Conservation (phyloP, 2,329 filamentous ascomycete genomes). For the Fusarium sp. region DNA sequence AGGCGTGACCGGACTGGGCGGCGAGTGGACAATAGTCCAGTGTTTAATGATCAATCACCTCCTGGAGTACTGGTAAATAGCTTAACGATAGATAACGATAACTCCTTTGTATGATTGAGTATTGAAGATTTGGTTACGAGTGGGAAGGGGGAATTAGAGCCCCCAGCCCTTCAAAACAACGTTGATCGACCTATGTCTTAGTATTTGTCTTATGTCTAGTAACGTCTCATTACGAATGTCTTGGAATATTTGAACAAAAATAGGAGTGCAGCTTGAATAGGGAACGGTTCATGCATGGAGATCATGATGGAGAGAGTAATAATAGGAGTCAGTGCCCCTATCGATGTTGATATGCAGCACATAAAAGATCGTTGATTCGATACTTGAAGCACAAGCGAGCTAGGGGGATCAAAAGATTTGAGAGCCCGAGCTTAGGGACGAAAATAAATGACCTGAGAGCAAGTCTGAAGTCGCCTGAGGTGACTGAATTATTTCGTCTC, state of each 20-base stretch:
- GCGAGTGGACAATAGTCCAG: conserved; percentile 16
- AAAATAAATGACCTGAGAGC: background rate
- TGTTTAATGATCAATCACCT: conserved; percentile 5
- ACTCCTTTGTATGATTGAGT: conserved; percentile 2
- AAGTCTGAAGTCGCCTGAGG: background rate
- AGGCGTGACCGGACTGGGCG: conserved; percentile 34
- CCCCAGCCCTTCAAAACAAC: background rate
- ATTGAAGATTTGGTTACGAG: background rate
- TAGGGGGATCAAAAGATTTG: background rate
- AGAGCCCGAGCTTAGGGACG: background rate
- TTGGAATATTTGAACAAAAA: background rate
- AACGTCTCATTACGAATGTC: conserved; percentile 4
- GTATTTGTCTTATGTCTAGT: conserved; percentile 12
- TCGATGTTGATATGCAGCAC: conserved; percentile 9
- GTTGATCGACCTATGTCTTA: conserved; percentile 23
- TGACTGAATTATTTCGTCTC: background rate
- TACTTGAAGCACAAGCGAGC: conserved; percentile 26
- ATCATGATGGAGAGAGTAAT: background rate
- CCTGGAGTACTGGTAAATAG: background rate
- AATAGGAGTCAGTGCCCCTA: conserved; percentile 25
- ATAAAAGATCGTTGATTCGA: conserved; percentile 12
- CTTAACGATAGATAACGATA: background rate
- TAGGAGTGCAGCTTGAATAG: background rate
- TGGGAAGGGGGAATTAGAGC: conserved; percentile 10
- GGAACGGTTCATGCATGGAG: background rate